Base-by-base conservation (phyloP, 352 stramenopile species). In the Globisporangium parvum region DNA sequence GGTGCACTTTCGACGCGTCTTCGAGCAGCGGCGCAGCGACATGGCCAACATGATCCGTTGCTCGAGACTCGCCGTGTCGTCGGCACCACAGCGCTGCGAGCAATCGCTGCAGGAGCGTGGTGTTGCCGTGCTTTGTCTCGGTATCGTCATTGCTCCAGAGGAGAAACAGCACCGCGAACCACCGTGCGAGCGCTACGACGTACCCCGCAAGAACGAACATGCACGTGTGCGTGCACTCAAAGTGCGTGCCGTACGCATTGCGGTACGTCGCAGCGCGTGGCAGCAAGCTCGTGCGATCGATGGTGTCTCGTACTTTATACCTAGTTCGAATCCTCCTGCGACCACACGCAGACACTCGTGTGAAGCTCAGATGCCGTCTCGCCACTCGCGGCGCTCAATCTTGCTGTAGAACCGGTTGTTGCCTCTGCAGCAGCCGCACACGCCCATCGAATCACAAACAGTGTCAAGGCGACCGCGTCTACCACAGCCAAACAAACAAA, bases 351-450 rank as follows among this genome's bases (percentile, higher is more conserved):
- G 21, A 17, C 45, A 18, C 14, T 6, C 4, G n/a, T 5, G 2
- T 28, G 15, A 10, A 2, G 14, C 40, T 55, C 69, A 83, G 35
- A 74, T 72, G 17, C 70, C 70, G 41, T 83, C 69, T 0, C 62
- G 59, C 84, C 84, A 93, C 48, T 91, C 81, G 23, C 54, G 75
- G 24, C 75, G 74, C 51, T 87, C 74, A 31, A 93, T 91, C 66
- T 90, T 91, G 70, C 84, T 93, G 57, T 81, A 88, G 51, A 87
- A 93, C 15, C 77, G 80, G 53, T 89, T 90, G 59, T 86, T 82
- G 1, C 80, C 83, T 51, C 83, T 93, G 6, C 12, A 18, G 14
- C 12, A 51, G 2, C 11, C 12, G 28, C 28, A 33, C n/a, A n/a
- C n/a, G 37, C 23, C 6, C 14, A 46, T 17, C 49, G 10, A 46